Evolutionary conservation across 2,329 filamentous ascomycete species (phyloP), one percentile per base, ranked within the genome.

Genomic region (Cladosporium sp.): DNA sequence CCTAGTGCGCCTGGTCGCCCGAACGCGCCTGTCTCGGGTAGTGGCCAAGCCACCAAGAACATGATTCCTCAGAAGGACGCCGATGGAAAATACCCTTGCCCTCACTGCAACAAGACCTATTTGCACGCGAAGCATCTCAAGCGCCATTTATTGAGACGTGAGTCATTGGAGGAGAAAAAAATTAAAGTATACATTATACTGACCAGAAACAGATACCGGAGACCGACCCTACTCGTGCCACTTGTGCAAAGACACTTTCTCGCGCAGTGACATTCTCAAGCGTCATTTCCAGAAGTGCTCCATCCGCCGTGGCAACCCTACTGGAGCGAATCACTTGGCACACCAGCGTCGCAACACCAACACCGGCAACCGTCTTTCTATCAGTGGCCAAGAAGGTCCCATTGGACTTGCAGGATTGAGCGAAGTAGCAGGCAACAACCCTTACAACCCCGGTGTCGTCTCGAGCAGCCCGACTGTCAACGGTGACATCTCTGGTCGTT

Each of bases 231-330:
- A 99, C 83, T 96, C 96, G 88, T 99, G 95, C 81, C 92, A 96
- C 71, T 85, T 99, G 61, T 99, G 95, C 84, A 93, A 95, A 79
- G 95, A 98, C 80, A 98, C 93, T 37, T 99, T 99, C 81, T 97
- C 92, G 58, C 90, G 95, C 78, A 97, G 93, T 84, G 95, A 99
- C 77, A 98, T 99, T 71, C 83, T 99, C 74, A 99, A 99, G 85
- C 92, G 95, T 70, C 95, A 99, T 82, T 99, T 98, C 81, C 93
- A 97, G 80, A 99, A 99, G 84, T 99, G 95, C 82, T 97, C 95
- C 46, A 92, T 97, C 70, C 89, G 95, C 74, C 90, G 95, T 77
- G 95, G 95, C 66, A 98, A 98, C 80, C 94, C 95, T 64, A 97
- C 93, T 18, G 93, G 93, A 72, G 92, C 92, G 69, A 97, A 91